Evolutionary conservation across 176 grass and related monocot genomes (phyloP).

Genomic region (Ensete ventricosum): DNA sequence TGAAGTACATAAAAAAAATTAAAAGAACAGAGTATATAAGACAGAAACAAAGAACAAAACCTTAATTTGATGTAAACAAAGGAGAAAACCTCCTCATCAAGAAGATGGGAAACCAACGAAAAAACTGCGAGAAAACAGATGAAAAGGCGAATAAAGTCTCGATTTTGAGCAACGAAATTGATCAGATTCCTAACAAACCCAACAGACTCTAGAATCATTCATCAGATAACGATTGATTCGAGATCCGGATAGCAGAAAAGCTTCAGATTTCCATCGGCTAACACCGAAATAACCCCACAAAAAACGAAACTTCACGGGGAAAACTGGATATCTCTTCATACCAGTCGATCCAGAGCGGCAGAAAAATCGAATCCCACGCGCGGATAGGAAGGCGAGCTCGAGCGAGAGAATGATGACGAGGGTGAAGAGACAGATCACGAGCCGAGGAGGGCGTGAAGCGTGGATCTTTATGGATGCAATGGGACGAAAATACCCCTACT

Average conservation of each 20-base stretch:
- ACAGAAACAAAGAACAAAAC: too few relatives aligned
- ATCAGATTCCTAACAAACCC: background rate
- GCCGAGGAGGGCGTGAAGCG: background rate
- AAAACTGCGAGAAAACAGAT: background rate
- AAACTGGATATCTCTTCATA: constrained; percentile 9
- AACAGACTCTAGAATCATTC: background rate
- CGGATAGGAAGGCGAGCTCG: constrained; percentile 5
- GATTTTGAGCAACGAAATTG: background rate
- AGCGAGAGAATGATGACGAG: constrained; percentile 9
- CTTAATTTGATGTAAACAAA: background rate
- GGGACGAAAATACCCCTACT: background rate
- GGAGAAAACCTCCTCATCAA: background rate
- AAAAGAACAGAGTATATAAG: background rate
- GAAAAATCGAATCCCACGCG: constrained; percentile 8
- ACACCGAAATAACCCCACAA: background rate
- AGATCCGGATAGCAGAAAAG: background rate
- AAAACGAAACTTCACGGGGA: background rate
- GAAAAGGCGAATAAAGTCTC: background rate
- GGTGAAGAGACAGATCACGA: background rate
- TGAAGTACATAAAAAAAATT: background rate
- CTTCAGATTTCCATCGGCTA: background rate
- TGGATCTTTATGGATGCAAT: background rate
- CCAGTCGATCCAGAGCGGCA: background rate
- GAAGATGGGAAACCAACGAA: background rate
- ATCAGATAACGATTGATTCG: background rate